Evolutionary conservation across 1,139 yeast genomes (phyloP), one percentile per base, ranked within the genome.

Genomic region (Lodderomyces theae): DNA sequence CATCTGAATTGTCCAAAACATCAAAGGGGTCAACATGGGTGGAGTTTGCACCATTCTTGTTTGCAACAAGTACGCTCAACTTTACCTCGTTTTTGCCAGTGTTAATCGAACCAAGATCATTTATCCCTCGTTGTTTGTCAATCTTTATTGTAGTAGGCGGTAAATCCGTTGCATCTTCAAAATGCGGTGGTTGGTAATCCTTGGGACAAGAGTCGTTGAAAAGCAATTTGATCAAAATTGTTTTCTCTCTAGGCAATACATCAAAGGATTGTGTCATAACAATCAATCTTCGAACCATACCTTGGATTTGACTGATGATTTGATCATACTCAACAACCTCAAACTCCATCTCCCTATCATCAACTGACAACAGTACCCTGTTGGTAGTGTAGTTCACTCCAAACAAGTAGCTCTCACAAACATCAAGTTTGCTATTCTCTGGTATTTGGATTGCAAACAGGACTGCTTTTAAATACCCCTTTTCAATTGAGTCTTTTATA

Each of bases 211-310:
- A 43, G 3, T 74, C 75, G 44, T 71, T 75, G 50, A 71, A 78
- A 46, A 75, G 44, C 40, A 80, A 55, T 43, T 77, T 64, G 62
- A 79, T 63, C 0, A 74, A 61, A 28, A 77, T 50, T 39, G 49
- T 69, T 40, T 75, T 66, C 38, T 68, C 59, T 2, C 58, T 54
- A 1, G 82, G 82, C 28, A 77, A 52, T 0, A 77, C 69, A 17
- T 75, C 71, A 25, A 79, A 59, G 0, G 72, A 60, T 52, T 79
- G 83, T 0, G 82, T 75, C n/a, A 73, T 56, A 1, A 76, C 60
- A 21, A 79, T 73, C 40, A 79, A 65, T 42, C 74, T 59, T 50
- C 69, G 67, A 63, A 79, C 66, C 39, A 78, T 36, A 11, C 34
- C 15, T 31, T 46, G 50, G 12, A 43, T 44, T 35, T 42, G 50